phyloP scores from a whole-genome alignment of 768 basidiomycete species.

The Mycena capillaripes region DNA sequence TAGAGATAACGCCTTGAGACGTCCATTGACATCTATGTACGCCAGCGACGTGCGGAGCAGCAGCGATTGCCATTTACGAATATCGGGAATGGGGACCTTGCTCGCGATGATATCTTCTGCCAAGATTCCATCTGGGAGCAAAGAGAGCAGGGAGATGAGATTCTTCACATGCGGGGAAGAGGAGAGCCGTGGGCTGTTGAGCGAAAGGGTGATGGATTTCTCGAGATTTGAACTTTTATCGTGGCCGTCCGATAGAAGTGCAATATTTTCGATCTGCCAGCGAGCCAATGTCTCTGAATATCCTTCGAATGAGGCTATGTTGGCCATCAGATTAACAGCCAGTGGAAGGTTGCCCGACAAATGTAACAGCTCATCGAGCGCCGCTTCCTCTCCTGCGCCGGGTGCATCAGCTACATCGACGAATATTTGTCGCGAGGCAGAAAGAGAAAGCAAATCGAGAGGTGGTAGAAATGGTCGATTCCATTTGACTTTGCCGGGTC shows the following conservation, averaged over 20 bases:
- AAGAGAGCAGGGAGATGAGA: conserved; percentile 10
- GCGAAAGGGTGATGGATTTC: conserved; percentile 17
- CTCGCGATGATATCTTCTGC: conserved; percentile 4
- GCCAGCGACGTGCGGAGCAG: conserved; percentile 18
- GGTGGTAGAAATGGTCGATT: neutral
- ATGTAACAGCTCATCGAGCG: neutral
- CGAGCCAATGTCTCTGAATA: neutral
- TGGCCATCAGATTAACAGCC: conserved; percentile 12
- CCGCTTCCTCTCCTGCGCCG: neutral
- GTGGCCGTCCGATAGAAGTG: conserved; percentile 9
- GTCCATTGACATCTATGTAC: neutral
- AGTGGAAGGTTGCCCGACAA: conserved; percentile 17
- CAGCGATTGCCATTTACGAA: neutral
- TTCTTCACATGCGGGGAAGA: neutral
- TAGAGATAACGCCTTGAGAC: neutral
- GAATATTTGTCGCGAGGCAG: neutral
- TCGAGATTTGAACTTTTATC: conserved; percentile 19
- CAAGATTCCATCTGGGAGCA: conserved; percentile 19
- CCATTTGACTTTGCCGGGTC: neutral
- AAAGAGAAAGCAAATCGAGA: neutral
- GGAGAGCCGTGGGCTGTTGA: conserved; percentile 12
- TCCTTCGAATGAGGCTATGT: conserved; percentile 17
- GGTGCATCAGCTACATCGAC: neutral
- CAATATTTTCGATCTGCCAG: conserved; percentile 2
- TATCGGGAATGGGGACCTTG: conserved; percentile 10